Evolutionary conservation across 805 yeast species (phyloP).

Genomic region (Candida railenensis): DNA sequence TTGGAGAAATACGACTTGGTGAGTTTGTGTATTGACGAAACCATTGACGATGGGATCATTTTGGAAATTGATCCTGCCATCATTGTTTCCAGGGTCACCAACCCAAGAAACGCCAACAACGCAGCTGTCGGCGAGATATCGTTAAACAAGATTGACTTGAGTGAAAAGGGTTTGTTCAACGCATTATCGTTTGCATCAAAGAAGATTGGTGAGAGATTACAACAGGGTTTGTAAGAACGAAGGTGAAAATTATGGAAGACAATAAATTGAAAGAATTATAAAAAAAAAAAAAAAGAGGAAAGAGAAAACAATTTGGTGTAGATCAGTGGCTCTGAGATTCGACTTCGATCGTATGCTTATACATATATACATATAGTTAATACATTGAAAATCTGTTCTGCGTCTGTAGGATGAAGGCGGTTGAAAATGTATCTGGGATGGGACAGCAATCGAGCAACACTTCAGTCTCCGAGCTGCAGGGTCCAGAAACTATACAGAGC

Average conservation of each 20-base stretch:
- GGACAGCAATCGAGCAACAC: too few species aligned
- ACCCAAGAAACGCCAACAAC: constrained; percentile 55
- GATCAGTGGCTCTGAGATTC: not conserved
- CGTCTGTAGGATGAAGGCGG: not conserved
- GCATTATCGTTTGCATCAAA: constrained; percentile 88
- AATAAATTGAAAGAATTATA: not conserved
- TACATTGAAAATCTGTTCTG: not conserved
- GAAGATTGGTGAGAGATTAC: constrained; percentile 50
- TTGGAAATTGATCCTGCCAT: constrained; percentile 86
- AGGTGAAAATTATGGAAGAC: not conserved
- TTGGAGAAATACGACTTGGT: constrained; percentile 85
- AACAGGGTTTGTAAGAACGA: constrained; percentile 37
- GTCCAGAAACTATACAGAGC: too few species aligned
- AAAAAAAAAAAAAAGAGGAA: not conserved
- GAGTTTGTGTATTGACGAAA: constrained; percentile 83
- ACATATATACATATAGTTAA: not conserved
- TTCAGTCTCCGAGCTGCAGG: too few species aligned
- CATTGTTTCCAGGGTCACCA: constrained; percentile 89
- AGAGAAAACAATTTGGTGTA: not conserved
- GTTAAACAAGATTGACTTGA: constrained; percentile 59
- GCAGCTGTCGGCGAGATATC: constrained; percentile 52
- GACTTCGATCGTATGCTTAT: not conserved
- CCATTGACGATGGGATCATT: constrained; percentile 90
- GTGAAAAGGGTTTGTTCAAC: constrained; percentile 74
- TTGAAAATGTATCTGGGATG: too few species aligned